These are phyloP conservation scores for Xylaria sp. DNA, from an alignment of 2,329 filamentous ascomycete genomes.

Conservation along the genomic window DNA sequence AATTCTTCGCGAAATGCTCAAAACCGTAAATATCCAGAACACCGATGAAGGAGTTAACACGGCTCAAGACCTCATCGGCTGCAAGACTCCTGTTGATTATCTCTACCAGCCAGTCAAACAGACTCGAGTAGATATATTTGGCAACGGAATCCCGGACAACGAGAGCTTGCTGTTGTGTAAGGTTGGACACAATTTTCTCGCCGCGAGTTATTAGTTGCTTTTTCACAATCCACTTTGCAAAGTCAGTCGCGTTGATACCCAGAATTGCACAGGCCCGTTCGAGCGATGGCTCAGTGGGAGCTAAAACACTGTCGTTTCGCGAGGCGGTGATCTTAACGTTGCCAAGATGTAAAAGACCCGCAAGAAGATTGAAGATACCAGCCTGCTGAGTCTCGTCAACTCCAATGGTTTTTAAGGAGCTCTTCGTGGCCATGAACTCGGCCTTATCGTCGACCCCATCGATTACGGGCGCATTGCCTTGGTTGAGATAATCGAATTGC, in stretches of 20 bases:
- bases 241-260: conserved; percentile 85
- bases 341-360: conserved; percentile 90
- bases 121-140: conserved; percentile 97
- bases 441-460: conserved; percentile 96
- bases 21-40: conserved; percentile 99
- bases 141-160: conserved; percentile 97
- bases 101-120: conserved; percentile 99
- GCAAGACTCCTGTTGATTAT: conserved; percentile 92
- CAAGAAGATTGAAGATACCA: conserved; percentile 89
- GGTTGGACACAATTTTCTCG: conserved; percentile 96
- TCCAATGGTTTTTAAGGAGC: conserved; percentile 88
- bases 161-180: conserved; percentile 91
- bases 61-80: conserved; percentile 83
- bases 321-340: conserved; percentile 96
- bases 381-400: conserved; percentile 78
- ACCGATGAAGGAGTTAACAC: conserved; percentile 92
- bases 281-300: conserved; percentile 82
- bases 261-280: conserved; percentile 84
- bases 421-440: conserved; percentile 89
- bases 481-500: conserved; percentile 95
- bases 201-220: conserved; percentile 96
- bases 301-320: conserved; percentile 85
- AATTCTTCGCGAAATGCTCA: conserved; percentile 99
- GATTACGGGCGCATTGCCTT: conserved; percentile 89
- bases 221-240: conserved; percentile 98